Evolutionary conservation across 148 eudicot genomes (phyloP).

Genomic region (Vaccinium vitisidaea): DNA sequence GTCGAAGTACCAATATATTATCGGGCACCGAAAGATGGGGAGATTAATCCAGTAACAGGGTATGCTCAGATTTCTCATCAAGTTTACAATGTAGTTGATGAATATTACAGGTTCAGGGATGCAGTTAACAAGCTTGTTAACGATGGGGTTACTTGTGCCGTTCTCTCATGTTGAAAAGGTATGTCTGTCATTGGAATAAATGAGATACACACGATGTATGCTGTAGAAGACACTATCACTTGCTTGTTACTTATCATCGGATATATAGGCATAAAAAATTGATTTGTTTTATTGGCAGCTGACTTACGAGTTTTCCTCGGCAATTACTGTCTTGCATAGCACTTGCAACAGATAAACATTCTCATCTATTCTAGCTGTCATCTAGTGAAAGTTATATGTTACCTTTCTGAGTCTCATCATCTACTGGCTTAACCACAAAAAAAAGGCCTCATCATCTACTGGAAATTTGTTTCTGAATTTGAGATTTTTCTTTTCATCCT

Average conservation of each 20-base stretch:
- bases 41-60: slow-evolving; percentile 58
- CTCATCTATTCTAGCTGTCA: not conserved
- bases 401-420: not conserved
- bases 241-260: not conserved
- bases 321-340: not conserved
- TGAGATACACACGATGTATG: not conserved
- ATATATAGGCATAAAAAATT: not conserved
- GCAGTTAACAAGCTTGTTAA: slow-evolving; percentile 68
- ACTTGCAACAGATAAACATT: not conserved
- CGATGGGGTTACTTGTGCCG: slow-evolving; percentile 58
- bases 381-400: not conserved
- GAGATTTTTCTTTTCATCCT: too few species aligned
- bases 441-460: not conserved
- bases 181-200: slow-evolving; percentile 14
- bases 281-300: not conserved
- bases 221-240: not conserved
- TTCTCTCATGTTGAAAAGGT: slow-evolving; percentile 51
- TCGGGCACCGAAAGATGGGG: slow-evolving; percentile 59
- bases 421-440: not conserved
- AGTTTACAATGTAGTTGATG: slow-evolving; percentile 67
- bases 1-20: slow-evolving; percentile 89
- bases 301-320: not conserved
- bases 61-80: slow-evolving; percentile 96
- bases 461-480: not conserved
- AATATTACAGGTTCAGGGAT: slow-evolving; percentile 74